Percentiles rank a stretch among this genome's conserved stretches.
phyloP scores from a whole-genome alignment of 1,284 basidiomycete genomes.

The Tilletia caries region DNA sequence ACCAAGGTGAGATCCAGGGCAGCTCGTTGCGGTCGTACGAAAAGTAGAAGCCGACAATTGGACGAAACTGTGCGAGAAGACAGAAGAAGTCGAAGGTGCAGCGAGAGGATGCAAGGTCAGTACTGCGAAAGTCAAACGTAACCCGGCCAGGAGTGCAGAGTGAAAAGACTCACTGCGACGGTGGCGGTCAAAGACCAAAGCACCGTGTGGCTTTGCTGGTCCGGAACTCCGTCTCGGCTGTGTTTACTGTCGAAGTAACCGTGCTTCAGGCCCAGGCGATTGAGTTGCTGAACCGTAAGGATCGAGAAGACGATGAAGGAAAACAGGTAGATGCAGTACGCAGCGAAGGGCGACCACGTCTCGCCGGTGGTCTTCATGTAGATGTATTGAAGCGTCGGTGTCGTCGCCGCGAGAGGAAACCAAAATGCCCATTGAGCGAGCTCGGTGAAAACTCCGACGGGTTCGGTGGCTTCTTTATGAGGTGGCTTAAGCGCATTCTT shows the following conservation, averaged over 20 bases:
- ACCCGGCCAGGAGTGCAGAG: too few relatives aligned
- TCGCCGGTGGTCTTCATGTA: conserved; percentile 14
- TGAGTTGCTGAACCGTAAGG: conserved; percentile 24
- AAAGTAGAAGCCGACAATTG: conserved; percentile 27
- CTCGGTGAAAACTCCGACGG: neutral
- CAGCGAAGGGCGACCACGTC: neutral
- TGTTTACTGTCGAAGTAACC: conserved; percentile 39
- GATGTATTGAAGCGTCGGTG: neutral
- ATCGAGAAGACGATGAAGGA: conserved; percentile 28
- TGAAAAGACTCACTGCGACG: too few relatives aligned
- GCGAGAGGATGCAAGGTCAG: too few relatives aligned
- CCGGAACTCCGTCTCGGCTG: conserved; percentile 35
- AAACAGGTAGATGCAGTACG: conserved; percentile 15
- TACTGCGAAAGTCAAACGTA: too few relatives aligned
- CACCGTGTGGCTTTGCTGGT: conserved; percentile 25
- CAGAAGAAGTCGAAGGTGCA: too few relatives aligned
- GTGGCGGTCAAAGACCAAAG: conserved; percentile 27
- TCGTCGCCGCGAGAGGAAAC: neutral
- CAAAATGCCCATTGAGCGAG: conserved; percentile 10
- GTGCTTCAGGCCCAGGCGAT: conserved; percentile 21
- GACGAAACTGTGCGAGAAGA: too few relatives aligned
- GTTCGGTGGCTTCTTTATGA: neutral
- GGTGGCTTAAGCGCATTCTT: neutral
- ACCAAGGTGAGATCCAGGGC: conserved; percentile 25
- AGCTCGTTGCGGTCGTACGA: conserved; percentile 34